Conservation (phyloP, 345 rosid species). For the Linum trigynum region DNA sequence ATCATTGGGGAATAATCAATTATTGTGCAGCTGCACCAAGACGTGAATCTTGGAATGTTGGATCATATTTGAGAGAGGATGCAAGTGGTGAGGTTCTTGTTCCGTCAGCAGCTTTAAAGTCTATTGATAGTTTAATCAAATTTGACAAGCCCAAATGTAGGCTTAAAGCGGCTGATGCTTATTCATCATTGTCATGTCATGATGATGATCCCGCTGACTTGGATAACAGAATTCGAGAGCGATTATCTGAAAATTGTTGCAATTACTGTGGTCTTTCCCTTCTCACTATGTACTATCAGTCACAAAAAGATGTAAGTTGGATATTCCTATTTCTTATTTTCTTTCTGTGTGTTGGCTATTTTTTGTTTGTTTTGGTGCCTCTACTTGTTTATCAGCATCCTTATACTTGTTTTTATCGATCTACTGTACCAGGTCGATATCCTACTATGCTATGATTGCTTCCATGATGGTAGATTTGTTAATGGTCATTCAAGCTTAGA, state of each 20-base stretch:
- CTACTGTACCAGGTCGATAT: slow-evolving; percentile 58
- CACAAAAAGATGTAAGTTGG: slow-evolving; percentile 73
- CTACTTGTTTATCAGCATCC: not conserved
- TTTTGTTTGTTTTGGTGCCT: not conserved
- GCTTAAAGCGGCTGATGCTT: slow-evolving; percentile 60
- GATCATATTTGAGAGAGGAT: slow-evolving; percentile 72
- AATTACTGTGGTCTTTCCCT: slow-evolving; percentile 68
- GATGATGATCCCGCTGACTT: slow-evolving; percentile 55
- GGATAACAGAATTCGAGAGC: slow-evolving; percentile 86
- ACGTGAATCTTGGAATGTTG: slow-evolving; percentile 45
- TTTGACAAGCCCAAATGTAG: slow-evolving; percentile 92
- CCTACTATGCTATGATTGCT: slow-evolving; percentile 66
- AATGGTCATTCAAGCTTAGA: slow-evolving; percentile 84
- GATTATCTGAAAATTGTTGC: slow-evolving; percentile 67
- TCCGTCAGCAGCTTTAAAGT: slow-evolving; percentile 88
- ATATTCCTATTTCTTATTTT: not conserved
- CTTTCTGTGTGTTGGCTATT: not conserved
- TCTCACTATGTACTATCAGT: slow-evolving; percentile 55
- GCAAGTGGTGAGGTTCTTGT: slow-evolving; percentile 77
- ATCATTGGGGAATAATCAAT: slow-evolving; percentile 97
- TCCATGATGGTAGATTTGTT: slow-evolving; percentile 79
- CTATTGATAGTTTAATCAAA: slow-evolving; percentile 94
- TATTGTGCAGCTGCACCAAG: slow-evolving; percentile 56
- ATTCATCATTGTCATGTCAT: slow-evolving; percentile 41
- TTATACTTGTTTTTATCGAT: not conserved